A percentile compares a stretch with the other conserved stretches of the same genome.
Evolutionary conservation across 2,329 filamentous ascomycete species (phyloP).

Genomic region (Epichloe sp.): DNA sequence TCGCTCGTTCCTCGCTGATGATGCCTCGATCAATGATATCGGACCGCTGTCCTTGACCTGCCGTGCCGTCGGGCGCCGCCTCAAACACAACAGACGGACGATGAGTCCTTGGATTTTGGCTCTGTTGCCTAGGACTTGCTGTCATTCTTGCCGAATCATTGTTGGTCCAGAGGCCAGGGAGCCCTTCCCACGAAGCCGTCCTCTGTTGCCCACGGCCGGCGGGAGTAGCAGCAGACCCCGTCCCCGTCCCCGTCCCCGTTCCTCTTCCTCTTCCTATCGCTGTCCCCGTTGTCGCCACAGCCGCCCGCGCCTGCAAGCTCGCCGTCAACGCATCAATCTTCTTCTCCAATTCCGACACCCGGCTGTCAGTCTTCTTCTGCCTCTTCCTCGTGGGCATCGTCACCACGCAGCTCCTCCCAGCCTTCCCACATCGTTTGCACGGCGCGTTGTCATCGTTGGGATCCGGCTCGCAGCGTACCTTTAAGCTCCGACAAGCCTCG

Average conservation of each 20-base stretch:
- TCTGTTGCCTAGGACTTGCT: not conserved
- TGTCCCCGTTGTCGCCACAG: slow-evolving; percentile 1
- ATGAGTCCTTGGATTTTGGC: not conserved
- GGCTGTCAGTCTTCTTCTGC: slow-evolving; percentile 82
- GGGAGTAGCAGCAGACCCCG: too few species aligned
- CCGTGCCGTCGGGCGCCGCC: not conserved
- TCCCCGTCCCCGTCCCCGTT: too few species aligned
- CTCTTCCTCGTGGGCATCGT: slow-evolving; percentile 65
- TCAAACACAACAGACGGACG: slow-evolving; percentile 1
- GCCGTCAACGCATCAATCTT: slow-evolving; percentile 85
- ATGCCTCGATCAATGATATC: slow-evolving; percentile 48
- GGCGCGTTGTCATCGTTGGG: slow-evolving; percentile 45
- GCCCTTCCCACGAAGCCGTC: not conserved
- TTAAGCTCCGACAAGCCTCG: slow-evolving; percentile 62
- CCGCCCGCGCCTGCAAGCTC: slow-evolving; percentile 49
- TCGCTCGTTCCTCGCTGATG: slow-evolving; percentile 41
- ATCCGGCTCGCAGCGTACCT: slow-evolving; percentile 77
- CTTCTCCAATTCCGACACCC: slow-evolving; percentile 81
- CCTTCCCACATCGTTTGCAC: slow-evolving; percentile 68
- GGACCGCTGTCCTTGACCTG: slow-evolving; percentile 7
- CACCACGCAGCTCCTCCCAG: slow-evolving; percentile 62
- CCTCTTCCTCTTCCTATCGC: not conserved
- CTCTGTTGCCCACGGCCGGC: not conserved
- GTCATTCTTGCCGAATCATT: not conserved
- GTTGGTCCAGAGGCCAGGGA: not conserved